Percentiles rank a stretch among this genome's conserved stretches.
These are phyloP conservation scores for Dryas integrifolia DNA, from an alignment of 331 rosid species.

Conservation along the genomic window DNA sequence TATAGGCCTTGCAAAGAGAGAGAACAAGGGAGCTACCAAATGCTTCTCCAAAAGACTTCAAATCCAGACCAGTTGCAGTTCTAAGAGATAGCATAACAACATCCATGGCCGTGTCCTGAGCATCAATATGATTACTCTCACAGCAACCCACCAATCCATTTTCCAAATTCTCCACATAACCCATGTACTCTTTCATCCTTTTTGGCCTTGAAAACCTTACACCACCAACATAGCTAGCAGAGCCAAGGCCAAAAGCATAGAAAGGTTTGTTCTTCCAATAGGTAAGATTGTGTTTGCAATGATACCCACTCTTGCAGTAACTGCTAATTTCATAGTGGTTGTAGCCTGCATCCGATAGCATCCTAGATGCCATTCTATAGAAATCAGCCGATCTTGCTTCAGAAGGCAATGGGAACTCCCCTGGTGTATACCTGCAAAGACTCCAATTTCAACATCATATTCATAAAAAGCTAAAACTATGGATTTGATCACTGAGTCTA, in stretches of 20 bases:
- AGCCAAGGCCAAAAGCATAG: conserved; percentile 85
- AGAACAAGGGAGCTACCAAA: conserved; percentile 52
- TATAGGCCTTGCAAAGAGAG: conserved; percentile 58
- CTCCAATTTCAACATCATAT: conserved; percentile 24
- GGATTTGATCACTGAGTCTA: neutral
- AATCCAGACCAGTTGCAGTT: conserved; percentile 71
- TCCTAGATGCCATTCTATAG: conserved; percentile 73
- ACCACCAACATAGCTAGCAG: conserved; percentile 76
- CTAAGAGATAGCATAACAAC: conserved; percentile 84
- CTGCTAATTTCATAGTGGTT: conserved; percentile 93
- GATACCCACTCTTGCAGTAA: conserved; percentile 70
- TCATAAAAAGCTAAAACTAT: conserved; percentile 9
- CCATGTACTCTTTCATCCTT: conserved; percentile 56
- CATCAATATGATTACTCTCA: conserved; percentile 25
- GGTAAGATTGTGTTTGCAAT: conserved; percentile 71
- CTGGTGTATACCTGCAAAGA: conserved; percentile 63
- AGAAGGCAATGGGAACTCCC: conserved; percentile 80
- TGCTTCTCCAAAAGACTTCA: conserved; percentile 48
- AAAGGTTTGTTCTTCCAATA: conserved; percentile 88
- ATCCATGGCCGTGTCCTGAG: conserved; percentile 53
- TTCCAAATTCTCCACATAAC: conserved; percentile 66
- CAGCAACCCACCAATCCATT: conserved; percentile 45
- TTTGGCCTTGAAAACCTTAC: conserved; percentile 80
- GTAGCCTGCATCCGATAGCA: conserved; percentile 54
- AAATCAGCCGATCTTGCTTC: conserved; percentile 72